Conservation (phyloP, 345 rosid species). For the Stellera chamaejasme region DNA sequence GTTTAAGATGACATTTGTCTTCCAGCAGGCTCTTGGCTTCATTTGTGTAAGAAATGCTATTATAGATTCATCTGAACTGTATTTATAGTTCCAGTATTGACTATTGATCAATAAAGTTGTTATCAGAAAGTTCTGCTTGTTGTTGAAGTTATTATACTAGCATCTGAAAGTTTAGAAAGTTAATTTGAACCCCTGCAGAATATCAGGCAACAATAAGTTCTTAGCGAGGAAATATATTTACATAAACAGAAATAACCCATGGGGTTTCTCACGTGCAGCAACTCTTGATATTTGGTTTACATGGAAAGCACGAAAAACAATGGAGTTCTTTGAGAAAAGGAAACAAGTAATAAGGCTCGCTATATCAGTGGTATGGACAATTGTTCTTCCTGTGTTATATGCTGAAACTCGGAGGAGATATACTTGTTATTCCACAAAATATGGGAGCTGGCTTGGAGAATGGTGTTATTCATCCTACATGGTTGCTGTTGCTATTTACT, state of each 20-base stretch:
- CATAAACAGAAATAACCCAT: slow-evolving; percentile 10
- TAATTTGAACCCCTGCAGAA: too few relatives aligned
- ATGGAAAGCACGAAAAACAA: slow-evolving; percentile 70
- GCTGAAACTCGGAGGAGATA: slow-evolving; percentile 71
- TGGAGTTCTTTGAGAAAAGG: slow-evolving; percentile 51
- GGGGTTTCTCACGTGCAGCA: slow-evolving; percentile 38
- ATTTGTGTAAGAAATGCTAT: too few relatives aligned
- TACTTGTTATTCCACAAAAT: slow-evolving; percentile 54
- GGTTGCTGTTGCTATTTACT: slow-evolving; percentile 70
- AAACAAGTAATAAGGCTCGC: slow-evolving; percentile 63
- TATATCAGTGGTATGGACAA: slow-evolving; percentile 67
- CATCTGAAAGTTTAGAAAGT: background rate
- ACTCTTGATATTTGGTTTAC: slow-evolving; percentile 73
- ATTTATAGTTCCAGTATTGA: too few relatives aligned
- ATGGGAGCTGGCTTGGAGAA: slow-evolving; percentile 73
- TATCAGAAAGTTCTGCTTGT: too few relatives aligned
- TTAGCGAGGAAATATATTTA: background rate
- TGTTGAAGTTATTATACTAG: too few relatives aligned
- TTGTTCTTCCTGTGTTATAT: slow-evolving; percentile 70
- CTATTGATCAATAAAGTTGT: too few relatives aligned
- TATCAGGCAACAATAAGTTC: too few relatives aligned
- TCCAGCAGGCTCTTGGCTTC: too few relatives aligned
- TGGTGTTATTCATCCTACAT: slow-evolving; percentile 79
- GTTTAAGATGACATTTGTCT: too few relatives aligned
- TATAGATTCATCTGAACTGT: too few relatives aligned